phyloP scores from a whole-genome alignment of 2,329 filamentous ascomycete species.

The Aspergillus phoenicis region DNA sequence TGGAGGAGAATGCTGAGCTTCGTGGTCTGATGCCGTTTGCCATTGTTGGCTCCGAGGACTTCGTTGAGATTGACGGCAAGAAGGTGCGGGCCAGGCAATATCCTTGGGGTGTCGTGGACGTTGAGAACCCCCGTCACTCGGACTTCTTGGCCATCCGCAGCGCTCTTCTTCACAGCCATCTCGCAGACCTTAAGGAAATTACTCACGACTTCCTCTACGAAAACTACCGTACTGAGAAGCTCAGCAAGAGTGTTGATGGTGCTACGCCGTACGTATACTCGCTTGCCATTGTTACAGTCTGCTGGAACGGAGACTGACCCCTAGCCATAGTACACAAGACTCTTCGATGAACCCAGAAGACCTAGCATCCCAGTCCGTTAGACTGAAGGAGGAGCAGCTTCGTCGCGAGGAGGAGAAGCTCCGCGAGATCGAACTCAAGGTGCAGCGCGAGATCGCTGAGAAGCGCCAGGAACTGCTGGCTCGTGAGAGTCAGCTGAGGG shows the following conservation, averaged over 20 bases:
- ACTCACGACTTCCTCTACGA: conserved; percentile 99
- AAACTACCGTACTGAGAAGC: conserved; percentile 99
- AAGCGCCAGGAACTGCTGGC: conserved; percentile 98
- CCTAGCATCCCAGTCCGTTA: conserved; percentile 92
- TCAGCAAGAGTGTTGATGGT: conserved; percentile 98
- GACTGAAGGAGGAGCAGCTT: conserved; percentile 99
- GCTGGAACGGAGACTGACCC: conserved; percentile 17
- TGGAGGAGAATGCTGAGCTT: conserved; percentile 98
- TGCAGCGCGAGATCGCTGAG: conserved; percentile 99
- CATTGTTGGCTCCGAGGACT: conserved; percentile 95
- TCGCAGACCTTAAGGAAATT: conserved; percentile 98
- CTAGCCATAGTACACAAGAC: conserved; percentile 53
- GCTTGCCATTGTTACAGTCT: background rate
- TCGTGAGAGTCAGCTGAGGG: conserved; percentile 95
- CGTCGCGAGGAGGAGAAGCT: conserved; percentile 99
- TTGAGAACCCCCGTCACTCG: conserved; percentile 97
- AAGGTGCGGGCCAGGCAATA: conserved; percentile 95
- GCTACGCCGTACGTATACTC: conserved; percentile 72
- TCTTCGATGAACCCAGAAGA: conserved; percentile 98
- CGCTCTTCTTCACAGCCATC: conserved; percentile 93
- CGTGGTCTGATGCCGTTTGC: conserved; percentile 98
- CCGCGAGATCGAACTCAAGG: conserved; percentile 98
- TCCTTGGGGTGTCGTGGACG: conserved; percentile 98
- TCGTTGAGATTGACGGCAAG: conserved; percentile 89
- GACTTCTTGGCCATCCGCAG: conserved; percentile 98